These are phyloP conservation scores for Talaromyces sp. DNA, from an alignment of 2,329 filamentous ascomycete genomes.

Conservation along the genomic window DNA sequence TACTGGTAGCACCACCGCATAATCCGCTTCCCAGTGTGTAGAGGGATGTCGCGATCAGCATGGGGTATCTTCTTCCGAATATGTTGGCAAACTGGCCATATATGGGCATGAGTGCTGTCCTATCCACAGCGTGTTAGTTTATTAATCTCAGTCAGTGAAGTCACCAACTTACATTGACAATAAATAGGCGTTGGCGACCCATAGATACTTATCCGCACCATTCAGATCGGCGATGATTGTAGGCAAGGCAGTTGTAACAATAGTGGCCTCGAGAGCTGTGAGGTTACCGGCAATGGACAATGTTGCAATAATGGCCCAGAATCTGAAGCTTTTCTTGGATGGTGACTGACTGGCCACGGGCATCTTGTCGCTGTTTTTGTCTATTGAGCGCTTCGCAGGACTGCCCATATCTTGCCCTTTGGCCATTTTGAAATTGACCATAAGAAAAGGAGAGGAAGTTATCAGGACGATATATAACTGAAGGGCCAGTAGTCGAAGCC, in stretches of 20 bases:
- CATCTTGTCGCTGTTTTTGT: not conserved
- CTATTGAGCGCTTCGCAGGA: not conserved
- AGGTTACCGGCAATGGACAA: slow-evolving; percentile 30
- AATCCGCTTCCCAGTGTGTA: slow-evolving; percentile 55
- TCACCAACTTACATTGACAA: slow-evolving; percentile 24
- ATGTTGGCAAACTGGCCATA: slow-evolving; percentile 52
- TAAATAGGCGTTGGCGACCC: slow-evolving; percentile 35
- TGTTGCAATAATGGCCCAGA: slow-evolving; percentile 31
- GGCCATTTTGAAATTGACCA: not conserved
- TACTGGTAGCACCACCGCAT: slow-evolving; percentile 47
- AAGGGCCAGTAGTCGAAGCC: not conserved
- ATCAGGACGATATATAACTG: too few relatives aligned
- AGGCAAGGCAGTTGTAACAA: slow-evolving; percentile 36
- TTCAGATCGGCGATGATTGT: slow-evolving; percentile 37
- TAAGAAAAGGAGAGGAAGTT: too few relatives aligned
- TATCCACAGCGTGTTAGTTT: not conserved
- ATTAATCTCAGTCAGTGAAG: not conserved
- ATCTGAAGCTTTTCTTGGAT: slow-evolving; percentile 18
- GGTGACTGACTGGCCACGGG: not conserved
- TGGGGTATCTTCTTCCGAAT: slow-evolving; percentile 50
- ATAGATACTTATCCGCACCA: slow-evolving; percentile 33
- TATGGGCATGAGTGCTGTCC: slow-evolving; percentile 48
- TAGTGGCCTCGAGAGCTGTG: slow-evolving; percentile 26
- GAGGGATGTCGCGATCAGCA: slow-evolving; percentile 42
- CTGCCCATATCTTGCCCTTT: not conserved